A percentile compares a stretch with the other conserved stretches of the same genome.
These are phyloP conservation scores for Aureobasidium sp. DNA, from an alignment of 2,329 filamentous ascomycete genomes.

Conservation along the genomic window DNA sequence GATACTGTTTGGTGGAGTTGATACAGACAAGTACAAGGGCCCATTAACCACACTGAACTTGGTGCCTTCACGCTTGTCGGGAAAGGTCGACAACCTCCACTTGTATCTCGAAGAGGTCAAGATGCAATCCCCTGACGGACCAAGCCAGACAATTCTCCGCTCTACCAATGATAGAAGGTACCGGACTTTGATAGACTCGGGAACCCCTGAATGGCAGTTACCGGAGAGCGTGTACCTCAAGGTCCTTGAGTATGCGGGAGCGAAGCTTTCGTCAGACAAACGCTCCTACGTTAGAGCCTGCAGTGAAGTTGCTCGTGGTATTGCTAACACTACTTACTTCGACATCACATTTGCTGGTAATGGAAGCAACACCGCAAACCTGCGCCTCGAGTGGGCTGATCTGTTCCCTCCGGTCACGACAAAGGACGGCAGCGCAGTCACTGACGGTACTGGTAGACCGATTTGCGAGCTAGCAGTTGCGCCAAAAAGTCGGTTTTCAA, in stretches of 20 bases:
- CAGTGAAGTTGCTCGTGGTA: background rate
- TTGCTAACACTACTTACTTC: background rate
- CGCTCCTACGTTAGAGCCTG: too few relatives aligned
- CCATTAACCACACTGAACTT: conserved; percentile 19
- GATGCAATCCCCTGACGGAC: background rate
- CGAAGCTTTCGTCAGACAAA: too few relatives aligned
- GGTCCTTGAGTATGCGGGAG: conserved; percentile 11
- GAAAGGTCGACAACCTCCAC: background rate
- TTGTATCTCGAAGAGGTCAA: background rate
- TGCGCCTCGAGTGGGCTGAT: background rate
- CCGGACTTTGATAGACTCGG: conserved; percentile 24
- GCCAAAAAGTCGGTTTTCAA: too few relatives aligned
- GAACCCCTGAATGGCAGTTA: conserved; percentile 22
- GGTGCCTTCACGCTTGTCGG: background rate
- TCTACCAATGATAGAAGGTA: background rate
- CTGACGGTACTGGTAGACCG: too few relatives aligned
- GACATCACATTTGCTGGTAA: background rate
- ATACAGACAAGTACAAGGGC: conserved; percentile 22
- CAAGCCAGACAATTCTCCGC: conserved; percentile 1
- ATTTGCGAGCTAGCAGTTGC: too few relatives aligned
- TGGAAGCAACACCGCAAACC: background rate
- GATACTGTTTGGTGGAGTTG: conserved; percentile 28
- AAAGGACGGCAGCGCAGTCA: background rate
- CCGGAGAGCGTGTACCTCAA: conserved; percentile 16
- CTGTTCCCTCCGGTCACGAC: background rate